A percentile compares a stretch with the other conserved stretches of the same genome.
Evolutionary conservation across 1,284 basidiomycete species (phyloP).

Genomic region (Trametes versicolor): DNA sequence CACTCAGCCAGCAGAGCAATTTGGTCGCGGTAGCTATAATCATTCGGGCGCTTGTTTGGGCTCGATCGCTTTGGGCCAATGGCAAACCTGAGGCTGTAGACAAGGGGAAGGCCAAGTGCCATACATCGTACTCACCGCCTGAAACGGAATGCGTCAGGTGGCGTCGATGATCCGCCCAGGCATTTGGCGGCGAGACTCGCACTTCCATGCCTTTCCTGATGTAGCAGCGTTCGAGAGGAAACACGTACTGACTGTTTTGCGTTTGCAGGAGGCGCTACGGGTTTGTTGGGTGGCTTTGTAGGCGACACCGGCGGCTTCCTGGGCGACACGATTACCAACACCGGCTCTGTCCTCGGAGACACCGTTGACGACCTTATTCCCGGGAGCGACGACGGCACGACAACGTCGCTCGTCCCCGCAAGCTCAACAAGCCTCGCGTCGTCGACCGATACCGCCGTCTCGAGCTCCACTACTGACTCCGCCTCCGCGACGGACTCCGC

Average conservation of each 20-base stretch:
- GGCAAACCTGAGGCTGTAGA: neutral
- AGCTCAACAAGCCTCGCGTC: slow-evolving; percentile 30
- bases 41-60: slow-evolving; percentile 22
- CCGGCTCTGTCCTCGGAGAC: slow-evolving; percentile 7
- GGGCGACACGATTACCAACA: slow-evolving; percentile 9
- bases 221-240: neutral
- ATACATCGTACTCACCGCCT: too few species aligned
- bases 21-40: slow-evolving; percentile 9
- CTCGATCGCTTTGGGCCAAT: slow-evolving; percentile 11
- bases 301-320: slow-evolving; percentile 13
- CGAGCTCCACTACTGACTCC: neutral
- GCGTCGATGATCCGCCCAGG: too few species aligned
- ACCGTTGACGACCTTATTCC: slow-evolving; percentile 7
- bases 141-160: too few species aligned
- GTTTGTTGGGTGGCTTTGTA: slow-evolving; percentile 17
- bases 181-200: too few species aligned
- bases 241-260: neutral
- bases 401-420: slow-evolving; percentile 36
- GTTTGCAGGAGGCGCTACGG: slow-evolving; percentile 11
- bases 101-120: neutral
- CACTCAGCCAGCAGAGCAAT: neutral
- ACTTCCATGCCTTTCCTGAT: too few species aligned
- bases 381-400: slow-evolving; percentile 8
- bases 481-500: slow-evolving; percentile 9
- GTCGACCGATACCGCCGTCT: slow-evolving; percentile 3